Percentiles rank a stretch among this genome's conserved stretches.
Evolutionary conservation across 176 grass and related monocot species (phyloP).

Genomic region (Areca catechu): DNA sequence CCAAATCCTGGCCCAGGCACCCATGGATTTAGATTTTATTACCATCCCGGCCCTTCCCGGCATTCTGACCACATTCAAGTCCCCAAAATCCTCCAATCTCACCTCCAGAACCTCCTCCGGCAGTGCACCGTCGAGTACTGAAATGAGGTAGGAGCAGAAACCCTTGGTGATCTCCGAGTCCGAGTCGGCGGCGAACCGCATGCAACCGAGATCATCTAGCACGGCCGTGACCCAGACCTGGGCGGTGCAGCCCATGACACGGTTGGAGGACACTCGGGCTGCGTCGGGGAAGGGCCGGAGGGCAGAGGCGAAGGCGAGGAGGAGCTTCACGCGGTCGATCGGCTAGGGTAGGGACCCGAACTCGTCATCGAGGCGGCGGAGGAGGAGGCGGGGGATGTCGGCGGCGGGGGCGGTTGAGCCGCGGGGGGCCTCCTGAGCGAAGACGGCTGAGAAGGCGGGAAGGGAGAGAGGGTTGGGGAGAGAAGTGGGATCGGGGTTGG

Average conservation of each 20-base stretch:
- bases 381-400: slow-evolving; percentile 14
- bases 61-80: slow-evolving; percentile 34
- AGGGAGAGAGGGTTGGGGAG: background rate
- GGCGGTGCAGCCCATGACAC: slow-evolving; percentile 87
- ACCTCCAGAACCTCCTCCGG: slow-evolving; percentile 70
- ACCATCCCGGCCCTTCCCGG: slow-evolving; percentile 17
- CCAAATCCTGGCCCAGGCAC: too few relatives aligned
- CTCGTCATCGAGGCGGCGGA: slow-evolving; percentile 47
- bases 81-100: slow-evolving; percentile 44
- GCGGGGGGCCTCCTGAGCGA: slow-evolving; percentile 2
- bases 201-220: slow-evolving; percentile 21
- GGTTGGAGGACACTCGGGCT: slow-evolving; percentile 45
- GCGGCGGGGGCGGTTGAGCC: too few relatives aligned
- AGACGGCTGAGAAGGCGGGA: slow-evolving; percentile 20
- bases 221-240: too few relatives aligned
- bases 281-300: slow-evolving; percentile 52
- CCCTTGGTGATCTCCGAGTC: slow-evolving; percentile 92
- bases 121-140: slow-evolving; percentile 50
- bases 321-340: slow-evolving; percentile 43
- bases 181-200: slow-evolving; percentile 84
- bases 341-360: slow-evolving; percentile 48
- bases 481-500: slow-evolving; percentile 1
- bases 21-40: too few relatives aligned
- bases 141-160: slow-evolving; percentile 69
- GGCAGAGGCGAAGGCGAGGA: slow-evolving; percentile 42